These are phyloP conservation scores for Fusarium sp. DNA, from an alignment of 2,329 filamentous ascomycete genomes.

Conservation along the genomic window DNA sequence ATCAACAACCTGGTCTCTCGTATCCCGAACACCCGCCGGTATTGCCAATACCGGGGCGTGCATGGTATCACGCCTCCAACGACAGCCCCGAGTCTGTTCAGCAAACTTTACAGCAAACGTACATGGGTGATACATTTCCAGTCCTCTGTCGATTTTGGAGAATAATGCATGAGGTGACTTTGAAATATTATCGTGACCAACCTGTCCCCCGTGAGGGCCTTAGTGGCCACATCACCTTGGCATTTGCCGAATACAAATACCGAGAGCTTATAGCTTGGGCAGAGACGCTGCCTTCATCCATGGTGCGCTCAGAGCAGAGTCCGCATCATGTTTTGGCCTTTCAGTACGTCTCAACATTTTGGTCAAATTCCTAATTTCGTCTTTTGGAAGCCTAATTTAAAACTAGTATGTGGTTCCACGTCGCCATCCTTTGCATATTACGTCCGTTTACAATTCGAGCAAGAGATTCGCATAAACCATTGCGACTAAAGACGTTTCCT, in stretches of 20 bases:
- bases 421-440: conserved; percentile 55
- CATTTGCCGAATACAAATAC: conserved; percentile 54
- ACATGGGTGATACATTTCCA: conserved; percentile 50
- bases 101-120: conserved; percentile 15
- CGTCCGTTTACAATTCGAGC: conserved; percentile 37
- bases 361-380: neutral
- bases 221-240: conserved; percentile 24
- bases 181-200: conserved; percentile 46
- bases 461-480: neutral
- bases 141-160: conserved; percentile 54
- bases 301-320: conserved; percentile 46
- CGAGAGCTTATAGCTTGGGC: conserved; percentile 56
- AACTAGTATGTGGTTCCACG: conserved; percentile 59
- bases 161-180: conserved; percentile 52
- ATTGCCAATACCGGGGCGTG: conserved; percentile 35
- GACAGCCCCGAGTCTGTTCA: neutral
- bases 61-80: conserved; percentile 2
- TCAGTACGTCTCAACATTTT: conserved; percentile 49
- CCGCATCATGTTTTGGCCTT: conserved; percentile 54
- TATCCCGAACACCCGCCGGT: conserved; percentile 41
- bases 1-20: conserved; percentile 46
- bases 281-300: conserved; percentile 47
- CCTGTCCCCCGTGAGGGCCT: conserved; percentile 11
- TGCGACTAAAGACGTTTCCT: conserved; percentile 49
- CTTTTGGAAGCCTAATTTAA: neutral